Conservation (phyloP, 257 asterid species). For the Verbascum thapsus region DNA sequence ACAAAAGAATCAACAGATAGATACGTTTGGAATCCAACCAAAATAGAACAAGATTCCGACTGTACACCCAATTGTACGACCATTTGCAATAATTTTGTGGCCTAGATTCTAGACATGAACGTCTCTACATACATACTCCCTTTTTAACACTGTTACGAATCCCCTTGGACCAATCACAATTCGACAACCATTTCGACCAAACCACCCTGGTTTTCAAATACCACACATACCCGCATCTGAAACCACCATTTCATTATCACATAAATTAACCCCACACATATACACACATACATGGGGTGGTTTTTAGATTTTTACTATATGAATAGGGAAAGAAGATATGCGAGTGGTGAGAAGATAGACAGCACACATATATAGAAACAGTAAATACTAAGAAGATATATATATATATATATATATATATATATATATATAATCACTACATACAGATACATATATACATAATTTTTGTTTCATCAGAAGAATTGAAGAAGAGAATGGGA, state of each 20-base stretch:
- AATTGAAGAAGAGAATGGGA: slow-evolving; percentile 62
- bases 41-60: neutral
- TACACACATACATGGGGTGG: neutral
- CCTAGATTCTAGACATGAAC: slow-evolving; percentile 12
- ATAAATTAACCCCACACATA: slow-evolving; percentile 25
- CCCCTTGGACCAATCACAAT: slow-evolving; percentile 55
- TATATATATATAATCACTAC: neutral
- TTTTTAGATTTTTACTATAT: slow-evolving; percentile 25
- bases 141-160: too few species aligned
- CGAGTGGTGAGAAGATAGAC: slow-evolving; percentile 38
- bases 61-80: slow-evolving; percentile 11
- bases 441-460: too few species aligned
- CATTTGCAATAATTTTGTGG: slow-evolving; percentile 16
- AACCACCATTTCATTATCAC: neutral
- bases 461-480: too few species aligned
- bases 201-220: slow-evolving; percentile 47
- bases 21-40: too few species aligned
- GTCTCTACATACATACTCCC: neutral
- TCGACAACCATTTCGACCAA: slow-evolving; percentile 63
- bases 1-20: too few species aligned
- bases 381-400: slow-evolving; percentile 24
- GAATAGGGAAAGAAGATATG: slow-evolving; percentile 22
- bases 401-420: neutral
- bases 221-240: slow-evolving; percentile 33
- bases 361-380: slow-evolving; percentile 34